These are phyloP conservation scores for Prosopis cineraria DNA, from an alignment of 306 rosid genomes.

Conservation along the genomic window DNA sequence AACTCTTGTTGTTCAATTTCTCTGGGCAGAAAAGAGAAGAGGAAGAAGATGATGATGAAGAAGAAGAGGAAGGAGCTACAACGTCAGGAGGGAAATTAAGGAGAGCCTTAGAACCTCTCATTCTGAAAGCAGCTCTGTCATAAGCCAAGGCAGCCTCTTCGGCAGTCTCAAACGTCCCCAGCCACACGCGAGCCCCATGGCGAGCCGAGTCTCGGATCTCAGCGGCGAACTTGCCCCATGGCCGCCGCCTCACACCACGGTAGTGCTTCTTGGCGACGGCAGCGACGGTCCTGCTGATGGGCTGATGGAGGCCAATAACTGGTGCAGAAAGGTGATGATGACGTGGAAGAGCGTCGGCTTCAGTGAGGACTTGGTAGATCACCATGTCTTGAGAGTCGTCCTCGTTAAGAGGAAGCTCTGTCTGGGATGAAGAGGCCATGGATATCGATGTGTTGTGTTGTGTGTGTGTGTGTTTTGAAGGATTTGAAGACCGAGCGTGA, in stretches of 20 bases:
- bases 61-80: slow-evolving; percentile 32
- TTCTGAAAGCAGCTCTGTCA: slow-evolving; percentile 35
- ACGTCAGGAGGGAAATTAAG: slow-evolving; percentile 73
- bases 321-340: not conserved
- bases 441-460: too few species aligned
- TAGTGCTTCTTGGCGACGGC: slow-evolving; percentile 37
- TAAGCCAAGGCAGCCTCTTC: slow-evolving; percentile 7
- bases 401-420: slow-evolving; percentile 77
- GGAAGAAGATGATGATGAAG: too few species aligned
- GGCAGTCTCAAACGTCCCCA: not conserved
- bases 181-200: not conserved
- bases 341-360: slow-evolving; percentile 42
- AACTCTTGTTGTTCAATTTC: not conserved
- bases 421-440: slow-evolving; percentile 54
- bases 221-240: not conserved
- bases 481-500: not conserved
- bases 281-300: slow-evolving; percentile 7
- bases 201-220: slow-evolving; percentile 7
- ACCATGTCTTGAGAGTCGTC: slow-evolving; percentile 94
- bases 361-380: slow-evolving; percentile 69
- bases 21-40: not conserved
- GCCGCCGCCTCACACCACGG: slow-evolving; percentile 6
- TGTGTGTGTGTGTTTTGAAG: too few species aligned
- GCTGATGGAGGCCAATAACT: slow-evolving; percentile 28
- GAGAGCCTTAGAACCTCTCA: slow-evolving; percentile 80